Evolutionary conservation across 306 rosid genomes (phyloP), one percentile per base, ranked within the genome.

Genomic region (Argentina anserina): DNA sequence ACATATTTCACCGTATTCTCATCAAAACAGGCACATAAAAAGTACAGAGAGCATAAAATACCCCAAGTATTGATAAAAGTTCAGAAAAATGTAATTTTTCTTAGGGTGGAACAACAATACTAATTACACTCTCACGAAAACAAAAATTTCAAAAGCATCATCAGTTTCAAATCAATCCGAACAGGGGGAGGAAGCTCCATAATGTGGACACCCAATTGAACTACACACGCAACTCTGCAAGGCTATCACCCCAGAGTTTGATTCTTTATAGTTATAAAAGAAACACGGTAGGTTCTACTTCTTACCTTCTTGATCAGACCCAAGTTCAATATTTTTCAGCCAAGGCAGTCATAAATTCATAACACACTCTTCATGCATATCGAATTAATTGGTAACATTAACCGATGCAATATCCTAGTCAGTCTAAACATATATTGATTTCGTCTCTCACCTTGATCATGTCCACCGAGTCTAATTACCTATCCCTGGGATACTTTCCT

Each of bases 21-120:
- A 45, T 36, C 47, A 67, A 72, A 56, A 80, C 52, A 60, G 21
- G 76, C 53, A 62, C 43, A 70, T 42, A 74, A 56, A 63, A 69
- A 47, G 65, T 20, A 62, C 28, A 12, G 41, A 67, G 67, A 2
- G 71, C 20, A 69, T 70, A 58, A 64, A 33, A 18, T 72, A 20
- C 23, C 21, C 36, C 17, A 50, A 17, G 43, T 78, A 31, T 15
- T 52, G 3, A 2, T 2, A 20, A 76, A 56, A 46, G 65, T 69
- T 39, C 52, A 76, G n/a, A n/a, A n/a, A n/a, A n/a, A n/a, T n/a
- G n/a, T n/a, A n/a, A n/a, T n/a, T n/a, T n/a, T n/a, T n/a, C n/a
- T n/a, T n/a, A n/a, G n/a, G n/a, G n/a, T n/a, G n/a, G n/a, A n/a
- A n/a, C n/a, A n/a, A n/a, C n/a, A n/a, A n/a, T 0, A 52, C 58